phyloP scores from a whole-genome alignment of 352 stramenopile genomes.

The Phytopythium ostracodes region DNA sequence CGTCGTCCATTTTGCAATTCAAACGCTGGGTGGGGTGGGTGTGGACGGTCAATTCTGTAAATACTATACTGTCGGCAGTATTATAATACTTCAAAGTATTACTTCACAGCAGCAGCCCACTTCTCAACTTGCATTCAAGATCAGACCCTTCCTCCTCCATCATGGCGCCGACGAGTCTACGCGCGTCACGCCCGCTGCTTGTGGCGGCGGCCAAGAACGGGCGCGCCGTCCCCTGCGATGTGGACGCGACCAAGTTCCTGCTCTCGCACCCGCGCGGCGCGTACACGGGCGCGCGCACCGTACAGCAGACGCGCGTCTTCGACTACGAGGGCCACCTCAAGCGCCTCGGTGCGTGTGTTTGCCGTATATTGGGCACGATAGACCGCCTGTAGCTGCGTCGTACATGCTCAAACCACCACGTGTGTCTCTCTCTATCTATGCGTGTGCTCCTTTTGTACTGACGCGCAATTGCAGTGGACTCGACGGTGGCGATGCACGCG shows the following conservation, averaged over 20 bases:
- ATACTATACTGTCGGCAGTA: background rate
- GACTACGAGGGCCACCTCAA: conserved; percentile 76
- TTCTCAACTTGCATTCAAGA: too few relatives aligned
- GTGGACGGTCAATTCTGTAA: background rate
- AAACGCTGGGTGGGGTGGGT: background rate
- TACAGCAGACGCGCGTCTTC: conserved; percentile 72
- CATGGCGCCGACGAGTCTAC: background rate
- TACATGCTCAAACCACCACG: too few relatives aligned
- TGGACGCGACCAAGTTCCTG: conserved; percentile 62
- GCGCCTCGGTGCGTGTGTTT: conserved; percentile 26
- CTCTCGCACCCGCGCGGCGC: conserved; percentile 58
- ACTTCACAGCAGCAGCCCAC: too few relatives aligned
- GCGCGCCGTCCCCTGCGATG: conserved; percentile 51
- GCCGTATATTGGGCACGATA: background rate
- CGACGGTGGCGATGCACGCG: conserved; percentile 59
- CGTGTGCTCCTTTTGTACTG: background rate
- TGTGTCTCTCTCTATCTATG: background rate
- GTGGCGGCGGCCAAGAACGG: conserved; percentile 75
- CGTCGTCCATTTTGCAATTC: background rate
- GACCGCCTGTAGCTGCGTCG: background rate
- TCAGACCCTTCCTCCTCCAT: too few relatives aligned
- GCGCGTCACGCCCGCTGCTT: conserved; percentile 13
- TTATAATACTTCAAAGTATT: too few relatives aligned
- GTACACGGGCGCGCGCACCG: conserved; percentile 70
- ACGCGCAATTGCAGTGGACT: conserved; percentile 55